Evolutionary conservation across 805 yeast species (phyloP).

Genomic region (Yamadazyma laniorum): DNA sequence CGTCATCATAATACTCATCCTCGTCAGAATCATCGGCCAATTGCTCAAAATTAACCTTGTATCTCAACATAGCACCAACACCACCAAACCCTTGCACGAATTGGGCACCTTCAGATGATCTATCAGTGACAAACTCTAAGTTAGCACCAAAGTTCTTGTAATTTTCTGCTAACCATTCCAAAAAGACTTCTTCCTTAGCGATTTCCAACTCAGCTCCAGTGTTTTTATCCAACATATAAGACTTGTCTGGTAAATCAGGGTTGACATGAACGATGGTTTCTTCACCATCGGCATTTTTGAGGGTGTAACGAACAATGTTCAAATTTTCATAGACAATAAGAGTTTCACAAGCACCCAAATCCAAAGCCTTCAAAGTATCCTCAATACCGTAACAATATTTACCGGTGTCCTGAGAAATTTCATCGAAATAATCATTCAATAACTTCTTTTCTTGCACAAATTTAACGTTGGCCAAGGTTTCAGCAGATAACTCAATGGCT

Average conservation of each 20-base stretch:
- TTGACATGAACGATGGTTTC: constrained; percentile 70
- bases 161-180: constrained; percentile 98
- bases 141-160: constrained; percentile 93
- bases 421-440: constrained; percentile 89
- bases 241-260: constrained; percentile 72
- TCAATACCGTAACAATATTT: constrained; percentile 97
- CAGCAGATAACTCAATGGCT: constrained; percentile 97
- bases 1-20: constrained; percentile 76
- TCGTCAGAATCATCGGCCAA: constrained; percentile 86
- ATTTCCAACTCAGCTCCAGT: constrained; percentile 93
- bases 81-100: constrained; percentile 99
- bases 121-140: constrained; percentile 93
- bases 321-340: constrained; percentile 91
- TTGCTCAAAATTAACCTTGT: constrained; percentile 96
- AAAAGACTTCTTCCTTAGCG: constrained; percentile 75
- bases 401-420: constrained; percentile 96
- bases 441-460: constrained; percentile 98
- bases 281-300: constrained; percentile 79
- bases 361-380: constrained; percentile 94
- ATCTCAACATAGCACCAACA: constrained; percentile 93
- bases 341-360: constrained; percentile 92
- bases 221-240: constrained; percentile 72
- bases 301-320: constrained; percentile 77
- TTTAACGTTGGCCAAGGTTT: constrained; percentile 93
- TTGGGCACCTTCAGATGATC: constrained; percentile 98